phyloP scores from a whole-genome alignment of 73 alveolate species.

The Stentor coeruleus region DNA sequence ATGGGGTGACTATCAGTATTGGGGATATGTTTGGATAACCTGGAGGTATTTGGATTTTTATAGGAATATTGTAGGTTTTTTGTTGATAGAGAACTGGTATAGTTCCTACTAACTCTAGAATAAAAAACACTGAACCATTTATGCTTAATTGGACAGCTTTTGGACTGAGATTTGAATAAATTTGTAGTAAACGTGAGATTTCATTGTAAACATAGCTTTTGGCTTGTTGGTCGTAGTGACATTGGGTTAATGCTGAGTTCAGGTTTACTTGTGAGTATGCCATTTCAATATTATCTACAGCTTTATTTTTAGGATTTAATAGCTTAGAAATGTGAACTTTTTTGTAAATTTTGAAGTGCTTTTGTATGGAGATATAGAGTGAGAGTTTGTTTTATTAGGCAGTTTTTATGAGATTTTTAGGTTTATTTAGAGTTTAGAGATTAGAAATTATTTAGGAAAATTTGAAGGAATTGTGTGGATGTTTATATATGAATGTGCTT shows the following conservation, averaged over 20 bases:
- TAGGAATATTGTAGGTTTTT: slow-evolving; percentile 1
- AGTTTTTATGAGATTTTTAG: too few species aligned
- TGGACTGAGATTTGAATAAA: background rate
- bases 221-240: slow-evolving; percentile 2
- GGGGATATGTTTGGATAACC: background rate
- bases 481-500: too few species aligned
- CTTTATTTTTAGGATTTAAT: too few species aligned
- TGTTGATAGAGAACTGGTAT: background rate
- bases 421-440: too few species aligned
- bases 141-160: background rate
- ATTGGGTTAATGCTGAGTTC: background rate
- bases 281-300: too few species aligned
- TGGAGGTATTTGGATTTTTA: background rate
- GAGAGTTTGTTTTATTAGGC: too few species aligned
- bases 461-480: too few species aligned
- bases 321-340: too few species aligned
- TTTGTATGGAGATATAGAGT: too few species aligned
- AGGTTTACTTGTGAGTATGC: background rate
- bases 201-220: background rate
- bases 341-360: too few species aligned
- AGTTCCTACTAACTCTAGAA: background rate
- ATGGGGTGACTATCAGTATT: background rate
- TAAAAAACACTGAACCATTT: background rate
- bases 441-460: too few species aligned
- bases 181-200: background rate